Evolutionary conservation across 202 grass and related monocot species (phyloP).

Genomic region (Musa balbisiana): DNA sequence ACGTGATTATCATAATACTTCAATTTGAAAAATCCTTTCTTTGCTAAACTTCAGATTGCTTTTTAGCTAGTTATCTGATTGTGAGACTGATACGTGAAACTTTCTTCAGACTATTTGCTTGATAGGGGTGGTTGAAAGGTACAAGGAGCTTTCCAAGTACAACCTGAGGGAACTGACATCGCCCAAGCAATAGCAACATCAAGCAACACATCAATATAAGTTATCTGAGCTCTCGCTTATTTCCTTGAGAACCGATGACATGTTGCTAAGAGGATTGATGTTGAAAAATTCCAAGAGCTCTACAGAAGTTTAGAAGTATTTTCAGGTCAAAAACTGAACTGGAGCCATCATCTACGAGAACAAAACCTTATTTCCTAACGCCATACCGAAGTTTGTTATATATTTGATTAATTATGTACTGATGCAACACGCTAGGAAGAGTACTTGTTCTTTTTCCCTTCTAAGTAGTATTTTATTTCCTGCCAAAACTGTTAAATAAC

Average conservation of each 20-base stretch:
- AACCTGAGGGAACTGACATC: constrained; percentile 84
- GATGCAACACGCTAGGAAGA: too few species aligned
- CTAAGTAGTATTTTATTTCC: too few species aligned
- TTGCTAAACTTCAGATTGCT: not conserved
- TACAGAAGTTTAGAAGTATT: not conserved
- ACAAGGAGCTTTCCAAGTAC: constrained; percentile 83
- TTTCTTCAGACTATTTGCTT: constrained; percentile 73
- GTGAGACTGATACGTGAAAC: constrained; percentile 2
- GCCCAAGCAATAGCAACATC: constrained; percentile 32
- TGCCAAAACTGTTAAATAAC: too few species aligned
- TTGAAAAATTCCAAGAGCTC: not conserved
- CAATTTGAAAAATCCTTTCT: too few species aligned
- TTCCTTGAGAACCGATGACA: too few species aligned
- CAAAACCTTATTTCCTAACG: too few species aligned
- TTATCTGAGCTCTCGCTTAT: not conserved
- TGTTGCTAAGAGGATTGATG: not conserved
- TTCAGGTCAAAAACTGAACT: too few species aligned
- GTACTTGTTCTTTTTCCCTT: too few species aligned
- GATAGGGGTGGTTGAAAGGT: constrained; percentile 74
- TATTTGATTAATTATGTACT: too few species aligned
- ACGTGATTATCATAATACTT: too few species aligned
- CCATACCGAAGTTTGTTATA: too few species aligned
- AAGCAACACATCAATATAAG: not conserved
- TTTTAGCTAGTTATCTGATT: not conserved
- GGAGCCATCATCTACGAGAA: too few species aligned